Evolutionary conservation across 345 rosid genomes (phyloP).

Genomic region (Capsella bursapastoris): DNA sequence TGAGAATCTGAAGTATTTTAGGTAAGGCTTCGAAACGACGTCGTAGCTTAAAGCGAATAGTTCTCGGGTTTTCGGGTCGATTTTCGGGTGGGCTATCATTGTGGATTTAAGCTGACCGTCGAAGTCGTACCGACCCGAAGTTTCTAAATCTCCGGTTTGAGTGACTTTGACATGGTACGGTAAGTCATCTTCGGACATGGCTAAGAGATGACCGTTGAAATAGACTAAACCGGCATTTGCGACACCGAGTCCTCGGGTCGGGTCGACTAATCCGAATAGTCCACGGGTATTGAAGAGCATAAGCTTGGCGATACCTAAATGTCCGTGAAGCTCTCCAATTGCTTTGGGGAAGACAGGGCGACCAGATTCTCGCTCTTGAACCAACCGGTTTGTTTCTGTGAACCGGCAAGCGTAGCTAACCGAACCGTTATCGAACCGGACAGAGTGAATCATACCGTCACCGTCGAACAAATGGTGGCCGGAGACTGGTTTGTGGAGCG

Average conservation of each 20-base stretch:
- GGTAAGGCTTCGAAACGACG: constrained; percentile 68
- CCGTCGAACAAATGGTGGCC: constrained; percentile 93
- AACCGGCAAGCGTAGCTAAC: constrained; percentile 77
- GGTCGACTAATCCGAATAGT: constrained; percentile 61
- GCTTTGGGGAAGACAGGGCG: constrained; percentile 81
- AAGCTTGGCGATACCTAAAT: constrained; percentile 77
- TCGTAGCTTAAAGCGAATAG: constrained; percentile 78
- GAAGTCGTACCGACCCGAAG: constrained; percentile 68
- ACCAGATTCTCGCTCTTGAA: constrained; percentile 66
- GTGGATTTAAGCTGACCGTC: constrained; percentile 60
- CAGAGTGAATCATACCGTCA: constrained; percentile 85
- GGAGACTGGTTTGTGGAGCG: constrained; percentile 72
- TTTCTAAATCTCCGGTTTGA: constrained; percentile 68
- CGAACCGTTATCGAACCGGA: constrained; percentile 56
- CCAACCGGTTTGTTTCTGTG: constrained; percentile 68
- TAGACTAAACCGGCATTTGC: constrained; percentile 87
- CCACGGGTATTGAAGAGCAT: constrained; percentile 75
- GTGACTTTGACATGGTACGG: constrained; percentile 74
- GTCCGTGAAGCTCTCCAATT: constrained; percentile 91
- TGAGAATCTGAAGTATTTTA: constrained; percentile 69
- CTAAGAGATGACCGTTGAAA: constrained; percentile 70
- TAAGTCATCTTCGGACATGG: constrained; percentile 92
- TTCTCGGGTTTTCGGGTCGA: constrained; percentile 69
- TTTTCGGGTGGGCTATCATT: constrained; percentile 92
- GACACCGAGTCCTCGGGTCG: constrained; percentile 66